These are phyloP conservation scores for Anastatica hierochuntica DNA, from an alignment of 345 rosid species.

Conservation along the genomic window DNA sequence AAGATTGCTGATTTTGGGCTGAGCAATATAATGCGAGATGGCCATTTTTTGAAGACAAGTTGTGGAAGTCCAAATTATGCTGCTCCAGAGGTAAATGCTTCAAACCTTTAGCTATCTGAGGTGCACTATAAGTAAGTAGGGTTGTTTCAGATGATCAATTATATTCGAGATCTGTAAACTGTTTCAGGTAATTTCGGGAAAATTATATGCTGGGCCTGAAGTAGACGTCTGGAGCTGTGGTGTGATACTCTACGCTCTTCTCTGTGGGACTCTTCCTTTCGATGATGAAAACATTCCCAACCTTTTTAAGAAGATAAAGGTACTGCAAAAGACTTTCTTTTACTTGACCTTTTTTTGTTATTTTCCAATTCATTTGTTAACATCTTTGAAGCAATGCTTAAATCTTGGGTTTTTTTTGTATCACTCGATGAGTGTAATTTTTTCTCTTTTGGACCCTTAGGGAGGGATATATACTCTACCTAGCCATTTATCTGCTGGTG, in stretches of 20 bases:
- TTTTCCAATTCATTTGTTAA: neutral
- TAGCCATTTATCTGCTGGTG: conserved; percentile 79
- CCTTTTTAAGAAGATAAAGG: conserved; percentile 89
- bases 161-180: neutral
- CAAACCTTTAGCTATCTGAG: neutral
- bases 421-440: too few relatives aligned
- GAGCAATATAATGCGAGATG: conserved; percentile 94
- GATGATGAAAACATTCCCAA: conserved; percentile 90
- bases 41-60: conserved; percentile 82
- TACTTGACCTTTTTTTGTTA: neutral
- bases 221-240: conserved; percentile 99
- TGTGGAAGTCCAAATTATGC: conserved; percentile 99
- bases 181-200: conserved; percentile 75
- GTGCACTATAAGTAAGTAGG: neutral
- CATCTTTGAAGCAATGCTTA: conserved; percentile 2
- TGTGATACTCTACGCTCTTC: conserved; percentile 87
- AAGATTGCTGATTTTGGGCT: conserved; percentile 98
- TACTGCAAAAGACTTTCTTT: conserved; percentile 12
- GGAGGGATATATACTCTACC: conserved; percentile 92
- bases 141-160: neutral
- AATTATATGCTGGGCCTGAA: conserved; percentile 89
- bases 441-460: conserved; percentile 36
- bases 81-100: conserved; percentile 51
- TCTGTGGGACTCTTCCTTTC: conserved; percentile 91
- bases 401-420: neutral